These are phyloP conservation scores for Poa annua DNA, from an alignment of 176 grass and related monocot species.

Conservation along the genomic window DNA sequence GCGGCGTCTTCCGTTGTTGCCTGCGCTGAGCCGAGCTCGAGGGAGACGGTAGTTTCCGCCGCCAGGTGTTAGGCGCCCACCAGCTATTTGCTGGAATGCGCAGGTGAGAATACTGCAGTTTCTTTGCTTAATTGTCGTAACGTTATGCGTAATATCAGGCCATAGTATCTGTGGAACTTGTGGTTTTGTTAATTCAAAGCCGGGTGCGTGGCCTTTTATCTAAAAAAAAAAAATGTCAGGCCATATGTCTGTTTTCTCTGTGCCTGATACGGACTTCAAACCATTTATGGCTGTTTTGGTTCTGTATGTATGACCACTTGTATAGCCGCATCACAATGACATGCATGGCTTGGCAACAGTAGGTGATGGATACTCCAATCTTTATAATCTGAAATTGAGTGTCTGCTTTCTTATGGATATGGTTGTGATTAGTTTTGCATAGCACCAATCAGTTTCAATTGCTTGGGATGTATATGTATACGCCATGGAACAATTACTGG, in stretches of 20 bases:
- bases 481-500: background rate
- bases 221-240: too few species aligned
- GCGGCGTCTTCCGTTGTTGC: background rate
- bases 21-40: background rate
- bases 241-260: background rate
- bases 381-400: background rate
- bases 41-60: background rate
- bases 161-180: too few species aligned
- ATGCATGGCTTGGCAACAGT: background rate
- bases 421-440: background rate
- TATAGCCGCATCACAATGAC: background rate
- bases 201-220: too few species aligned
- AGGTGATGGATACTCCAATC: background rate
- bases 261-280: background rate
- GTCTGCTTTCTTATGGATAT: background rate
- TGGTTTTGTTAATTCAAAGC: too few species aligned
- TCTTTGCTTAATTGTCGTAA: background rate
- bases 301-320: background rate
- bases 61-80: background rate
- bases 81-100: conserved; percentile 33
- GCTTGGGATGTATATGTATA: background rate
- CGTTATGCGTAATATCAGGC: background rate
- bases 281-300: background rate
- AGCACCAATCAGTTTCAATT: background rate
- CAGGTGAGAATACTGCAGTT: conserved; percentile 3